Percentiles rank a stretch among this genome's conserved stretches.
Conservation (phyloP, 768 basidiomycete species). For the Boletus huronensis region DNA sequence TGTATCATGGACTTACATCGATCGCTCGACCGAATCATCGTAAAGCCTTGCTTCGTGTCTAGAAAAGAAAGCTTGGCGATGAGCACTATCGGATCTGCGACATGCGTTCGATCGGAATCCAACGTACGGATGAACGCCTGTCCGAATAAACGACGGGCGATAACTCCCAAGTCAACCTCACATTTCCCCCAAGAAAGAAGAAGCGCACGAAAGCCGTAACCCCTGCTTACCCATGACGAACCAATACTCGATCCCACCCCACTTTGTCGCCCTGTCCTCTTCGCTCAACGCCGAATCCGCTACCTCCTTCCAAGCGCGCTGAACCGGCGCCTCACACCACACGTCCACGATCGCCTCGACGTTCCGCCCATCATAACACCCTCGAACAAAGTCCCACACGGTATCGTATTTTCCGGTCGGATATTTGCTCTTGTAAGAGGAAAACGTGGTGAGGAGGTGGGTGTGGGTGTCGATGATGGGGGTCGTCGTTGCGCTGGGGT, state of each 20-base stretch:
- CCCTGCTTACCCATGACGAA: conserved; percentile 68
- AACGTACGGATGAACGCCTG: conserved; percentile 73
- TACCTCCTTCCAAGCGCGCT: conserved; percentile 58
- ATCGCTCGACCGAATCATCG: conserved; percentile 60
- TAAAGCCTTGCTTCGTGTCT: conserved; percentile 75
- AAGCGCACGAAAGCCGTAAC: not conserved
- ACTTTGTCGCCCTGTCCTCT: conserved; percentile 46
- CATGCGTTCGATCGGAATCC: not conserved
- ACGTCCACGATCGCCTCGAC: conserved; percentile 78
- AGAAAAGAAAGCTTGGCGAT: not conserved
- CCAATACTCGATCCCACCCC: conserved; percentile 75
- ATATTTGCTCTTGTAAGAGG: conserved; percentile 59
- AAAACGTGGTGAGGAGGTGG: conserved; percentile 73
- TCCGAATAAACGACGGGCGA: not conserved
- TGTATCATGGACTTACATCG: conserved; percentile 48
- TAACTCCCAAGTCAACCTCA: not conserved
- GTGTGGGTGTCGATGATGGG: conserved; percentile 83
- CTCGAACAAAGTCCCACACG: conserved; percentile 69
- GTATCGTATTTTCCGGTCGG: conserved; percentile 48
- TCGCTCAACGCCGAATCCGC: conserved; percentile 64
- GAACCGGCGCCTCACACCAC: conserved; percentile 82
- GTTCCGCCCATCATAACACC: conserved; percentile 52
- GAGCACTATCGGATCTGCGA: not conserved
- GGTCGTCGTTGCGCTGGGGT: conserved; percentile 15
- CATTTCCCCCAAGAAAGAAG: too few species aligned